Percentiles rank a stretch among this genome's conserved stretches.
phyloP scores from a whole-genome alignment of 192 early-diverging fungal genomes.

The Mortierella claussenii region DNA sequence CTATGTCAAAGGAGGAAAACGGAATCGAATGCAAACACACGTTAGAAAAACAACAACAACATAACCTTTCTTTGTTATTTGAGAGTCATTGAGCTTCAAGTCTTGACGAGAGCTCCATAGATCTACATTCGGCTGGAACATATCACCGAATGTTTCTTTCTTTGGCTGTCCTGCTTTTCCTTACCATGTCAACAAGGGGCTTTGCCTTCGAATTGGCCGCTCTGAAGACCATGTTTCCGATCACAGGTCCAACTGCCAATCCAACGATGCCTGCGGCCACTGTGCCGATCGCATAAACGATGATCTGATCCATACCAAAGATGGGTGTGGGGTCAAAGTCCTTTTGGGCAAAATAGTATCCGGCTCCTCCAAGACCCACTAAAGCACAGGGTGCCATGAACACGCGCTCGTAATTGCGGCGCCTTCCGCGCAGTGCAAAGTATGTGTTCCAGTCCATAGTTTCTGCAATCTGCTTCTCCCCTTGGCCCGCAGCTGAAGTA shows the following conservation, averaged over 20 bases:
- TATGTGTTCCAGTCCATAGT: conserved; percentile 75
- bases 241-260: conserved; percentile 70
- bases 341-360: conserved; percentile 65
- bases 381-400: conserved; percentile 63
- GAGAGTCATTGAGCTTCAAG: too few species aligned
- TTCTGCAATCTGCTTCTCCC: conserved; percentile 61
- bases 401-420: conserved; percentile 70
- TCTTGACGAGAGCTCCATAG: too few species aligned
- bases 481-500: neutral
- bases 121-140: too few species aligned
- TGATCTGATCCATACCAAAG: conserved; percentile 73
- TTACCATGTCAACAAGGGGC: conserved; percentile 60
- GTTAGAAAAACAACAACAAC: too few species aligned
- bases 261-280: conserved; percentile 70
- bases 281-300: conserved; percentile 64
- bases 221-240: conserved; percentile 71
- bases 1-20: too few species aligned
- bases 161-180: neutral
- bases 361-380: conserved; percentile 51
- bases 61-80: too few species aligned
- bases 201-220: conserved; percentile 56
- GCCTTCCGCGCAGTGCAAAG: conserved; percentile 82
- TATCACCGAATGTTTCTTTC: conserved; percentile 13
- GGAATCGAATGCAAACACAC: too few species aligned
- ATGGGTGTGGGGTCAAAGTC: conserved; percentile 74